These are phyloP conservation scores for Candida sp. DNA, from an alignment of 1,139 yeast genomes.

Conservation along the genomic window DNA sequence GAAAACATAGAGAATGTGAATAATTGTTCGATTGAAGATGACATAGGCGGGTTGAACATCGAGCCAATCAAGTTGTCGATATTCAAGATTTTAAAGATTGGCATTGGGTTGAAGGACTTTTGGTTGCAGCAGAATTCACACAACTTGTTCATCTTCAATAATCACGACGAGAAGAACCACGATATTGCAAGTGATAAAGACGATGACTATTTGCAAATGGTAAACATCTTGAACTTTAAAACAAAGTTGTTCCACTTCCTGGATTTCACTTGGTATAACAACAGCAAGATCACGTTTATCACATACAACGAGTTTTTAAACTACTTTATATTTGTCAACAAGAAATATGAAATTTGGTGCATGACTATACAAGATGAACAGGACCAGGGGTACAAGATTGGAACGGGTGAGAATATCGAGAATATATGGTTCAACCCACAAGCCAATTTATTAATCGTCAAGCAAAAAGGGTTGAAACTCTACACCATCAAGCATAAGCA, in stretches of 20 bases:
- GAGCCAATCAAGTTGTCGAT: conserved; percentile 34
- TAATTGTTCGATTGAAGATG: conserved; percentile 36
- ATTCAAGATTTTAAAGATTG: conserved; percentile 39
- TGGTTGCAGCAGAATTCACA: conserved; percentile 49
- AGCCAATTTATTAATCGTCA: conserved; percentile 23
- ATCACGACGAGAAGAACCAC: conserved; percentile 18
- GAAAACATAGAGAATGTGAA: conserved; percentile 44
- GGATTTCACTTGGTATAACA: conserved; percentile 35
- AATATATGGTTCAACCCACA: conserved; percentile 30
- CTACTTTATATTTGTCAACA: conserved; percentile 36
- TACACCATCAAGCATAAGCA: conserved; percentile 16
- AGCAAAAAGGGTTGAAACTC: conserved; percentile 16
- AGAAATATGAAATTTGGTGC: conserved; percentile 32
- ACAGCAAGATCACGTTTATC: conserved; percentile 23
- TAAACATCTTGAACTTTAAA: conserved; percentile 37
- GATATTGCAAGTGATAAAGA: conserved; percentile 6
- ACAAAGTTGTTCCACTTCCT: conserved; percentile 31
- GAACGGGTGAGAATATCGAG: conserved; percentile 8
- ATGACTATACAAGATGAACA: conserved; percentile 22
- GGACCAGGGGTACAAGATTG: conserved; percentile 18
- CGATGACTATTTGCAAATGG: conserved; percentile 31
- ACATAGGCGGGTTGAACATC: conserved; percentile 27
- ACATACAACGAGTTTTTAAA: conserved; percentile 30
- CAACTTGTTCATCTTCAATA: conserved; percentile 36
- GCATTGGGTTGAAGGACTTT: conserved; percentile 33